A percentile compares a stretch with the other conserved stretches of the same genome.
Evolutionary conservation across 768 basidiomycete species (phyloP).

Genomic region (Butyriboletus loyo): DNA sequence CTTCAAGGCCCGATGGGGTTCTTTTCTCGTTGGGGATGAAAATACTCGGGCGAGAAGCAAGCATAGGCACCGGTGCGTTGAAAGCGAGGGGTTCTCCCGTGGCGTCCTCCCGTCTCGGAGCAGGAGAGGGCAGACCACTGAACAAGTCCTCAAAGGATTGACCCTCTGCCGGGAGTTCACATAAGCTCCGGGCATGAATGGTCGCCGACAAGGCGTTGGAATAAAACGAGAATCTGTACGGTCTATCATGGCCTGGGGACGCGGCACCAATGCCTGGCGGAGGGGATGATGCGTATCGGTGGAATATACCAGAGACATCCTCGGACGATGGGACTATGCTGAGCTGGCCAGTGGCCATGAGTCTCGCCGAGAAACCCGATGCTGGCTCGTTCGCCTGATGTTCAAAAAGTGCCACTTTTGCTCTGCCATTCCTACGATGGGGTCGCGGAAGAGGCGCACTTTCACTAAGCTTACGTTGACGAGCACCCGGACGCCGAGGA

Average conservation of each 20-base stretch:
- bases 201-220: conserved; percentile 89
- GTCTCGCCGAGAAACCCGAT: conserved; percentile 43
- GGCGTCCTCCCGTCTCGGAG: conserved; percentile 5
- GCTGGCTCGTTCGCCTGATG: conserved; percentile 46
- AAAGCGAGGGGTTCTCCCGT: conserved; percentile 1
- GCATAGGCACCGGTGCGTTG: conserved; percentile 8
- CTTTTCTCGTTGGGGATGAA: conserved; percentile 8
- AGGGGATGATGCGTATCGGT: conserved; percentile 9
- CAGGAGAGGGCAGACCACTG: conserved; percentile 41
- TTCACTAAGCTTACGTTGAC: conserved; percentile 86
- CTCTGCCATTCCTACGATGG: conserved; percentile 57
- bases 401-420: conserved; percentile 93
- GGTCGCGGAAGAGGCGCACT: conserved; percentile 67
- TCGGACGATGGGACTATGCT: conserved; percentile 42
- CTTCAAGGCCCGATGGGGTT: conserved; percentile 7
- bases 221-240: conserved; percentile 98
- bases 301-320: conserved; percentile 30
- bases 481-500: conserved; percentile 35
- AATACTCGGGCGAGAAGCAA: background rate
- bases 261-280: conserved; percentile 33
- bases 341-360: conserved; percentile 29
- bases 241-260: conserved; percentile 71
- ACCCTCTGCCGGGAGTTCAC: conserved; percentile 90
- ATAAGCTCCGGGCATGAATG: conserved; percentile 89
- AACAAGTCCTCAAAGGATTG: conserved; percentile 94